Percentiles rank a stretch among this genome's conserved stretches.
Evolutionary conservation across 176 grass and related monocot species (phyloP).

Genomic region (Hordeum marinum): DNA sequence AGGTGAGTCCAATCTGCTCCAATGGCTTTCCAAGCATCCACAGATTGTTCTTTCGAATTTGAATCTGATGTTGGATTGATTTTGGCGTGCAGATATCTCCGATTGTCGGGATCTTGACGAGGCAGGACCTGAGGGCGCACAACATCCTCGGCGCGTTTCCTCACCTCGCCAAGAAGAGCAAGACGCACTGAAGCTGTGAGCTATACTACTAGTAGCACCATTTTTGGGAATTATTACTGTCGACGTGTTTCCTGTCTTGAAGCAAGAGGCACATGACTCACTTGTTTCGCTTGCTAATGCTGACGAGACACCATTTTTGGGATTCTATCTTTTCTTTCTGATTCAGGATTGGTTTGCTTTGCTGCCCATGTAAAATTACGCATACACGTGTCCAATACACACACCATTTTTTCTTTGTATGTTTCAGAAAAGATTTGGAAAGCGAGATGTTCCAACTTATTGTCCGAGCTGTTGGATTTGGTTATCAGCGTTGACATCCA

Average conservation of each 20-base stretch:
- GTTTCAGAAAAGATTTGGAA: background rate
- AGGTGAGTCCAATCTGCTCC: conserved; percentile 22
- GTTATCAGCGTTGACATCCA: background rate
- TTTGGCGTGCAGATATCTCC: conserved; percentile 55
- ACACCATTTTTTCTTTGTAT: background rate
- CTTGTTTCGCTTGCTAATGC: too few relatives aligned
- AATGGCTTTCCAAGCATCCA: background rate
- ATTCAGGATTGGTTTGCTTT: background rate
- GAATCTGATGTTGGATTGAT: background rate
- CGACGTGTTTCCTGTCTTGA: background rate
- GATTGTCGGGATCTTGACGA: conserved; percentile 81
- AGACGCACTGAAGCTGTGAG: conserved; percentile 14
- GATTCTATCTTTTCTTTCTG: too few relatives aligned
- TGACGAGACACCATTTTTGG: too few relatives aligned
- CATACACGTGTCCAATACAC: too few relatives aligned
- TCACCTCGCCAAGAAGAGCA: conserved; percentile 42
- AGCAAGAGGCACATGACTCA: background rate
- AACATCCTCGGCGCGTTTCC: conserved; percentile 76
- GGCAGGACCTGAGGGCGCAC: conserved; percentile 81
- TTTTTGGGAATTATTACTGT: conserved; percentile 6
- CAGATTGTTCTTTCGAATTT: background rate
- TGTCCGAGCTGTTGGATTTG: background rate
- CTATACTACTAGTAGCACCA: too few relatives aligned
- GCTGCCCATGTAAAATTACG: too few relatives aligned
- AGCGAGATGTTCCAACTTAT: background rate